A percentile compares a stretch with the other conserved stretches of the same genome.
phyloP scores from a whole-genome alignment of 768 basidiomycete species.

The Butyriboletus loyo region DNA sequence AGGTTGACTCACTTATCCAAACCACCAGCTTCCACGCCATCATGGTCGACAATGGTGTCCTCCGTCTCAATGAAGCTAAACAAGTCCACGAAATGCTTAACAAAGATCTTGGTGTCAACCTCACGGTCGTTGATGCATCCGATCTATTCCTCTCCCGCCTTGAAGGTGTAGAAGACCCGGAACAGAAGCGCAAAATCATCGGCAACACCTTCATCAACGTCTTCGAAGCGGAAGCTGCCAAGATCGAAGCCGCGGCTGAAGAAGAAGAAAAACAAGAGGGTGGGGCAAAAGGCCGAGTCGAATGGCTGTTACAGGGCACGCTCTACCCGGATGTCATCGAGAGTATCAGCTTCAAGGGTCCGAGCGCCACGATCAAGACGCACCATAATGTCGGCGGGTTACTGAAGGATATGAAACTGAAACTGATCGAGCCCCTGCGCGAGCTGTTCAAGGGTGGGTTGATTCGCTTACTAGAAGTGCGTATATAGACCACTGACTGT shows the following conservation, averaged over 20 bases:
- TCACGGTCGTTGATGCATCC: constrained; percentile 94
- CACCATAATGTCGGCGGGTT: constrained; percentile 99
- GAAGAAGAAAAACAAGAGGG: constrained; percentile 66
- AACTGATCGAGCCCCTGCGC: constrained; percentile 94
- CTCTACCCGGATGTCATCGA: constrained; percentile 99
- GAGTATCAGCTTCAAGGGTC: constrained; percentile 98
- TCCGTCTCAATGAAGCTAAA: constrained; percentile 84
- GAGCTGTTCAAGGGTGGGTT: constrained; percentile 94
- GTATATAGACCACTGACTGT: not conserved
- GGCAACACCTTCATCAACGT: constrained; percentile 99
- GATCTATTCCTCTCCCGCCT: constrained; percentile 87
- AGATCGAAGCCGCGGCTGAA: constrained; percentile 80
- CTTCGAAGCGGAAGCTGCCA: constrained; percentile 91
- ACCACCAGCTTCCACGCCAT: constrained; percentile 88
- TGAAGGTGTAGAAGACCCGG: constrained; percentile 92
- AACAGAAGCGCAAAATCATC: constrained; percentile 96
- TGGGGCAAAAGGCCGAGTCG: constrained; percentile 83
- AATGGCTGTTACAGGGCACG: constrained; percentile 97
- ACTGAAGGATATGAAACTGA: constrained; percentile 96
- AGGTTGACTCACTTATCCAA: not conserved
- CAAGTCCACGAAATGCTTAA: constrained; percentile 95
- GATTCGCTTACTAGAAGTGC: not conserved
- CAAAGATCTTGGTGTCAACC: constrained; percentile 90
- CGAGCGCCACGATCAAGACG: constrained; percentile 98
- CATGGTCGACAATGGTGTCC: constrained; percentile 99